Base-by-base conservation (phyloP, 805 yeast genomes). In the Cyberlindnera euphorbiae region DNA sequence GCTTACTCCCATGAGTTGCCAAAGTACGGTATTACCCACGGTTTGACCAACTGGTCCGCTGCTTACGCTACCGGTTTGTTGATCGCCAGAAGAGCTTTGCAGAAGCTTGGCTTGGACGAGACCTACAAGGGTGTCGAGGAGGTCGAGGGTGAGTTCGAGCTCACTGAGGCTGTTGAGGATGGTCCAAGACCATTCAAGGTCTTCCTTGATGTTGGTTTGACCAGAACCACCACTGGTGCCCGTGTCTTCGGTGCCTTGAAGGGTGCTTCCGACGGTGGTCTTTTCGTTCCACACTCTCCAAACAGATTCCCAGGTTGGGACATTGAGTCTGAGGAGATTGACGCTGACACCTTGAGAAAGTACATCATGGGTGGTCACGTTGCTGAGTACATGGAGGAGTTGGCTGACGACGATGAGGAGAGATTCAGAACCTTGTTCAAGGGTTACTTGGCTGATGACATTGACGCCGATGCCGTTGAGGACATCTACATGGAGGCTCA, bases 221-320 rank as follows among this genome's bases (percentile, higher is more conserved):
- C 88, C 75, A 89, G 98, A 83, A 88, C 98, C 75, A 93, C 98
- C 76, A 89, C 97, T 63, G 98, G 98, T 87, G 97, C 97, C 67
- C 86, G 95, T 75, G 79, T 93, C 69, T 93, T 93, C 64, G 98
- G 97, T 86, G 97, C 93, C 66, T 77, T 93, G 65, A 93, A 93
- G 83, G 98, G 98, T 84, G 98, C 98, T 64, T 90, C 97, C 52
- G 98, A 93, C 69, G 98, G 98, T 85, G 98, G 98, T 62, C 78
- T 93, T 63, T 87, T 84, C 89, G 77, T 93, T 66, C 98, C 98
- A 58, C 98, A 93, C 89, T 87, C 95, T 60, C 85, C 95, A 66
- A 89, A 89, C 81, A 89, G 98, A 83, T 93, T 89, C 96, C 98
- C 98, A 73, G 98, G 98, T 77, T 93, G 90, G 95, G 98, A 93